These are phyloP conservation scores for Lactarius trivialis DNA, from an alignment of 768 basidiomycete genomes.

Conservation along the genomic window DNA sequence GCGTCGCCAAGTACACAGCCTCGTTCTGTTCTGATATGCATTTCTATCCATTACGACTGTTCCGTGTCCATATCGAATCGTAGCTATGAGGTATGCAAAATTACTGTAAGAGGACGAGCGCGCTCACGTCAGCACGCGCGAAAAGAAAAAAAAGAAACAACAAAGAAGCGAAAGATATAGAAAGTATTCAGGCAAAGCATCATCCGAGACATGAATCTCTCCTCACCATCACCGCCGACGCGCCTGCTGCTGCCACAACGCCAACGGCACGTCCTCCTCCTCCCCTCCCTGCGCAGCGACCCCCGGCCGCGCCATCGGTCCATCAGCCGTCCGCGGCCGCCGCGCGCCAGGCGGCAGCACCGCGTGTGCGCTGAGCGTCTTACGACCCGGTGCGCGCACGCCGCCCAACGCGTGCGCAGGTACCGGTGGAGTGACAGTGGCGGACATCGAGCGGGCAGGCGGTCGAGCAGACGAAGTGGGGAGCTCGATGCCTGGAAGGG, in stretches of 20 bases:
- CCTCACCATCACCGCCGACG: conserved; percentile 4
- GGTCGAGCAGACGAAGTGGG: conserved; percentile 31
- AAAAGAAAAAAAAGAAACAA: neutral
- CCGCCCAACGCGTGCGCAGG: conserved; percentile 13
- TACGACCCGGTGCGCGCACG: conserved; percentile 42
- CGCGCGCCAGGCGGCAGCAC: conserved; percentile 34
- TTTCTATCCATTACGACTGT: conserved; percentile 20
- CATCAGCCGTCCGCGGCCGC: conserved; percentile 40
- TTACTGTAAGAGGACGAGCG: neutral
- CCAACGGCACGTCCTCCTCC: conserved; percentile 77
- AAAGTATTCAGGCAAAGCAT: conserved; percentile 1
- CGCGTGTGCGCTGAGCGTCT: conserved; percentile 62
- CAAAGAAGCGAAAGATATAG: neutral
- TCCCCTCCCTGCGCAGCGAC: conserved; percentile 34
- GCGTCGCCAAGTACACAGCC: neutral
- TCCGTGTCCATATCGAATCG: conserved; percentile 21
- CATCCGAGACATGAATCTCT: neutral
- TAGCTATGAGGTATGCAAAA: conserved; percentile 20
- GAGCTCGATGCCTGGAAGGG: neutral
- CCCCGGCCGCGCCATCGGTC: conserved; percentile 22
- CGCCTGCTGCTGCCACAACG: conserved; percentile 56
- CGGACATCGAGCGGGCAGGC: conserved; percentile 67
- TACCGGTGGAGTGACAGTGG: conserved; percentile 43
- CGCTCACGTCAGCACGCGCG: neutral
- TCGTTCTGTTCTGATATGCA: conserved; percentile 4